Evolutionary conservation across 805 yeast species (phyloP), one percentile per base, ranked within the genome.

Genomic region (Saccharomyces eubayanus): DNA sequence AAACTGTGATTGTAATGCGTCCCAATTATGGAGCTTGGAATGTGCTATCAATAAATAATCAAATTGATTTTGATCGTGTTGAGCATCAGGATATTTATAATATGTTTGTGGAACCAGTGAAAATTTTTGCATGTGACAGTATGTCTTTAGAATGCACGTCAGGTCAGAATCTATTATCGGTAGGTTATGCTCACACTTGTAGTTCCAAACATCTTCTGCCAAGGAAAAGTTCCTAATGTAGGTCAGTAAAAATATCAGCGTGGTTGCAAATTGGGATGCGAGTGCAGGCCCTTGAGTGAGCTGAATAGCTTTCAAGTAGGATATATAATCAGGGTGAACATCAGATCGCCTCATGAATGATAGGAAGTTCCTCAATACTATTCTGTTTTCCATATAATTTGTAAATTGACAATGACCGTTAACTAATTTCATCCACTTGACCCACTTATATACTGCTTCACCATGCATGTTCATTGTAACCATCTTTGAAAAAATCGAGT

Each of bases 1-100:
- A 63, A 85, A 85, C 49, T 78, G 78, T 11, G 67, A 59, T 64
- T 82, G 85, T 54, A 87, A 68, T 6, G 75, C 68, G 21, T 67
- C 67, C 87, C 88, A 85, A 56, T 79, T 75, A 41, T 73, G 68
- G 21, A 70, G 61, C 45, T 68, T 62, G 10, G 81, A 78, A 55
- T 79, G 73, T 0, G 82, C 73, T 11, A 69, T 59, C 47, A 84
- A 69, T 24, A 83, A 57, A 12, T 77, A 71, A 51, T 77, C 81
- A 48, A 76, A 76, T 55, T 79, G 85, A 16, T 65, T 65, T 9
- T 54, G 41, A 47, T 76, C 78, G 51, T 69, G 65, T 43, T 79
- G 84, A 6, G 81, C 68, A 1, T 63, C 53, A 0, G 77, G 74
- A 56, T 72, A 54, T 11, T 62, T 50, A 6, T 72, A 61, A 61